Evolutionary conservation across 352 stramenopile genomes (phyloP).

Genomic region (Globisporangium solare): DNA sequence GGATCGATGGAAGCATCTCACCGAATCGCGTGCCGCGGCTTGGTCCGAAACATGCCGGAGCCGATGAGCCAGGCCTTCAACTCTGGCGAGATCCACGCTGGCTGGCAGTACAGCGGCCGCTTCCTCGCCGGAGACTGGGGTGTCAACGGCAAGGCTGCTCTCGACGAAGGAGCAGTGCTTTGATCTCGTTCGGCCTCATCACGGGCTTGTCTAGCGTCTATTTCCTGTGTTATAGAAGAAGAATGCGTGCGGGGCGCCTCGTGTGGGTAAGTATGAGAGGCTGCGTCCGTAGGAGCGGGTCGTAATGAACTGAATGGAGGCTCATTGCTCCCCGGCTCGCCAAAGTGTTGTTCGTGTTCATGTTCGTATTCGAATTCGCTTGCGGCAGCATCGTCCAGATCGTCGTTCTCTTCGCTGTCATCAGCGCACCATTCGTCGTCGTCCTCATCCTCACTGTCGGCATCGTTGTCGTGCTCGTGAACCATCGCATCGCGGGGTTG

Average conservation of each 20-base stretch:
- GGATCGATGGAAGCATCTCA: not conserved
- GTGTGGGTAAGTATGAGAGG: constrained; percentile 14
- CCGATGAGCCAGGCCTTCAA: constrained; percentile 41
- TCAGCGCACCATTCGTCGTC: not conserved
- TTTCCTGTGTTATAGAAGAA: constrained; percentile 8
- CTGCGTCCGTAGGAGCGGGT: not conserved
- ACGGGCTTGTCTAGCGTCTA: not conserved
- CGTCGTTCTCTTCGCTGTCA: constrained; percentile 7
- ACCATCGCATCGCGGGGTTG: not conserved
- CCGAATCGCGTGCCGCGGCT: constrained; percentile 1
- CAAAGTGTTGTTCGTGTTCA: not conserved
- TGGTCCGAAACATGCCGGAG: constrained; percentile 46
- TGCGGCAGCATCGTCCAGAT: constrained; percentile 4
- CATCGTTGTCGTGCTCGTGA: constrained; percentile 1
- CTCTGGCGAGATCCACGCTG: constrained; percentile 61
- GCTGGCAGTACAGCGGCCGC: constrained; percentile 34
- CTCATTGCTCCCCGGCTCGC: constrained; percentile 10
- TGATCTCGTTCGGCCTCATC: not conserved
- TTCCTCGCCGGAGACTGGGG: constrained; percentile 9
- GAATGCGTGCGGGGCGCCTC: constrained; percentile 8
- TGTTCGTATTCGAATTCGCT: constrained; percentile 7
- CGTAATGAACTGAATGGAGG: constrained; percentile 15
- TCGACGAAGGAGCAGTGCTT: not conserved
- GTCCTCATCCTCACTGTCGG: not conserved
- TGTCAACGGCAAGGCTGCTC: not conserved